Conservation (phyloP, 2,329 filamentous ascomycete genomes). For the Monosporascus sp. region DNA sequence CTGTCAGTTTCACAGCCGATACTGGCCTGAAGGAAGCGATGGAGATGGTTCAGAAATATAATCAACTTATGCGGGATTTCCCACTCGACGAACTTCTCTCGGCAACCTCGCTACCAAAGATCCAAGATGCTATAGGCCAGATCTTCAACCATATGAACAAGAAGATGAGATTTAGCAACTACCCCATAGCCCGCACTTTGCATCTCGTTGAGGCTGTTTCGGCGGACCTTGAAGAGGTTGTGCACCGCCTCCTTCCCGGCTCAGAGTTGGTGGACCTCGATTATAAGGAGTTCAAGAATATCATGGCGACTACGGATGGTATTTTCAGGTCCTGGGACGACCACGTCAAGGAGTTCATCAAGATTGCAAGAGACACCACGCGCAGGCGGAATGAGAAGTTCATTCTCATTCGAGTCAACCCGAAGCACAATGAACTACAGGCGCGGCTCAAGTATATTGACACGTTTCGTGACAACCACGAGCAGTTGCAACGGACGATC, state of each 20-base stretch:
- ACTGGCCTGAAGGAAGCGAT: constrained; percentile 94
- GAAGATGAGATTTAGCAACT: constrained; percentile 93
- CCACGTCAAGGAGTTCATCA: constrained; percentile 94
- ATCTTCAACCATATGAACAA: constrained; percentile 97
- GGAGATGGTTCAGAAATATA: constrained; percentile 97
- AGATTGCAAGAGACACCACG: constrained; percentile 91
- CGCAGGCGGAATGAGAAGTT: constrained; percentile 94
- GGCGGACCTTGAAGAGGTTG: constrained; percentile 77
- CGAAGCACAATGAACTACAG: constrained; percentile 83
- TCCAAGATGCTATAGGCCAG: constrained; percentile 79
- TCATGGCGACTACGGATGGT: constrained; percentile 77
- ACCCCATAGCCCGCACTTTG: constrained; percentile 85
- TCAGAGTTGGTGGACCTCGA: constrained; percentile 86
- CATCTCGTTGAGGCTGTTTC: constrained; percentile 97
- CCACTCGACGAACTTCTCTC: constrained; percentile 91
- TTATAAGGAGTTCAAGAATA: constrained; percentile 79
- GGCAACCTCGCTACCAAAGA: constrained; percentile 80
- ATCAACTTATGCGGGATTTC: constrained; percentile 97
- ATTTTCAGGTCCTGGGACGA: constrained; percentile 96
- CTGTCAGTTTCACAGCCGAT: constrained; percentile 92
- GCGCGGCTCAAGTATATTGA: constrained; percentile 88
- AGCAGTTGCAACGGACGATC: constrained; percentile 94
- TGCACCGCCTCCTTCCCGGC: constrained; percentile 81
- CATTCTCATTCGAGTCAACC: constrained; percentile 93
- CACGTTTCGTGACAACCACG: constrained; percentile 94